phyloP scores from a whole-genome alignment of 805 yeast genomes.

The Yarrowia hollandica region DNA sequence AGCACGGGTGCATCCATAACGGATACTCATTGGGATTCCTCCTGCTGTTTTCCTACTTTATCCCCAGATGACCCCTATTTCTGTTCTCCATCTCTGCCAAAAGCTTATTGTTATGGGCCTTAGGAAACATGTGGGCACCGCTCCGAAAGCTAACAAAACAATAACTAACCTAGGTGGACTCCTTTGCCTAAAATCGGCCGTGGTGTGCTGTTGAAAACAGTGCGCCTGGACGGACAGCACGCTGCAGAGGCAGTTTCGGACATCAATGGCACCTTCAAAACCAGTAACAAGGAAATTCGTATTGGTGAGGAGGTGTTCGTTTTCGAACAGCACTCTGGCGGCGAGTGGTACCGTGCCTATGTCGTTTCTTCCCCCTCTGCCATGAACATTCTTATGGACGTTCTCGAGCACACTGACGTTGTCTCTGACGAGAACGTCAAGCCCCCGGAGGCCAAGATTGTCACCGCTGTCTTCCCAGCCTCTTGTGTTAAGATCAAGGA shows the following conservation, averaged over 20 bases:
- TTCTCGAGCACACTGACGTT: slow-evolving; percentile 40
- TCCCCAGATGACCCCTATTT: no score
- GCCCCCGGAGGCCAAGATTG: slow-evolving; percentile 34
- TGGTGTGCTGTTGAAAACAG: slow-evolving; percentile 41
- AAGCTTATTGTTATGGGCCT: not conserved
- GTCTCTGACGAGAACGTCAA: slow-evolving; percentile 37
- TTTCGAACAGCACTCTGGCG: slow-evolving; percentile 57
- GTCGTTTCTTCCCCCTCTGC: slow-evolving; percentile 56
- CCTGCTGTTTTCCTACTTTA: no score
- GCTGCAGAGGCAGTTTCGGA: slow-evolving; percentile 23
- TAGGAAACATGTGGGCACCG: no score
- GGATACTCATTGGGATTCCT: no score
- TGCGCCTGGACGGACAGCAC: slow-evolving; percentile 17
- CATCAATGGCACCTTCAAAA: slow-evolving; percentile 24
- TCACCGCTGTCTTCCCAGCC: slow-evolving; percentile 38
- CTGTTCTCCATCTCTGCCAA: not conserved
- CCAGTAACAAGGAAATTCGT: slow-evolving; percentile 17
- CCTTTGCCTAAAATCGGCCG: slow-evolving; percentile 47
- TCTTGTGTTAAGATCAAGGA: slow-evolving; percentile 34
- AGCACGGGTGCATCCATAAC: no score
- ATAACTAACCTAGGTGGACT: slow-evolving; percentile 46
- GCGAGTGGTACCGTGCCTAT: slow-evolving; percentile 81
- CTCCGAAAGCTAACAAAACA: no score
- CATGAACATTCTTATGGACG: slow-evolving; percentile 36
- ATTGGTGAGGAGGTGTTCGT: slow-evolving; percentile 73